These are phyloP conservation scores for Candida germanica DNA, from an alignment of 805 yeast genomes.

Conservation along the genomic window DNA sequence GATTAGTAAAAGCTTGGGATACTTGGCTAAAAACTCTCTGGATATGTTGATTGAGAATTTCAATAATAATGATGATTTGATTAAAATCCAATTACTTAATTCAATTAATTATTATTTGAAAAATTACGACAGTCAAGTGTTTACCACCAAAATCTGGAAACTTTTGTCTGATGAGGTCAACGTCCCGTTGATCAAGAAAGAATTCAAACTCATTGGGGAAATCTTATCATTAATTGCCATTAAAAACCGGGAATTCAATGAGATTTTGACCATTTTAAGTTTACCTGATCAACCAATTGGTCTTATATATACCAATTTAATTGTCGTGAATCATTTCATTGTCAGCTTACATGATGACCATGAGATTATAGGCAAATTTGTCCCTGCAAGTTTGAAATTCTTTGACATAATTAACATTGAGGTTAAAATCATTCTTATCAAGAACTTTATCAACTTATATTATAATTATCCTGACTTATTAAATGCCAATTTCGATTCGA, in stretches of 20 bases:
- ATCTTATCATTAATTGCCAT: slow-evolving; percentile 27
- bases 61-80: slow-evolving; percentile 9
- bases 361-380: slow-evolving; percentile 12
- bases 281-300: slow-evolving; percentile 12
- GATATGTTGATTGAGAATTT: slow-evolving; percentile 26
- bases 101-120: slow-evolving; percentile 21
- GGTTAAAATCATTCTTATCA: slow-evolving; percentile 35
- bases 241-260: slow-evolving; percentile 15
- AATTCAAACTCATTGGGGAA: slow-evolving; percentile 35
- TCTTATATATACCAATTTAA: slow-evolving; percentile 28
- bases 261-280: slow-evolving; percentile 13
- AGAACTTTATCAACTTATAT: slow-evolving; percentile 13
- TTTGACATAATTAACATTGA: slow-evolving; percentile 38
- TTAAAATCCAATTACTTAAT: slow-evolving; percentile 15
- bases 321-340: slow-evolving; percentile 28
- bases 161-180: slow-evolving; percentile 13
- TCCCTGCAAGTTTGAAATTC: slow-evolving; percentile 16
- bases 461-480: slow-evolving; percentile 9
- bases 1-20: slow-evolving; percentile 54
- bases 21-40: slow-evolving; percentile 37
- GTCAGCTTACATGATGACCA: slow-evolving; percentile 1
- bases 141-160: slow-evolving; percentile 23
- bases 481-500: slow-evolving; percentile 15
- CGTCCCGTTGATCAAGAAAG: slow-evolving; percentile 10
- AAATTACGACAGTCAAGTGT: slow-evolving; percentile 18